Percentiles rank a stretch among this genome's conserved stretches.
These are phyloP conservation scores for Alternaria panax DNA, from an alignment of 2,329 filamentous ascomycete species.

Conservation along the genomic window DNA sequence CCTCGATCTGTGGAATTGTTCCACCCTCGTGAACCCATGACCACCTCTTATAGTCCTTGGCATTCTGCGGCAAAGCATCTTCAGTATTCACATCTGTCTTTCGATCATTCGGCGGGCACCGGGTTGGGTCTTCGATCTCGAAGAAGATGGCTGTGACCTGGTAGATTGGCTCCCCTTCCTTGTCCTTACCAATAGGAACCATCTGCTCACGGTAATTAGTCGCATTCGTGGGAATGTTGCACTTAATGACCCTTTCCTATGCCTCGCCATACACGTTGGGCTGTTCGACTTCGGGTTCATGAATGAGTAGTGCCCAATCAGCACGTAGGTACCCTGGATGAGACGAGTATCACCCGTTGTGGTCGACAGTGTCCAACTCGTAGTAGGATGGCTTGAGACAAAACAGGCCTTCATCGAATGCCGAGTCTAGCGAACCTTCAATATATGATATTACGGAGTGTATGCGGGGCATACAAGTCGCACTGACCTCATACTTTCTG, in stretches of 20 bases:
- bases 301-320: background rate
- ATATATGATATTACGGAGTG: background rate
- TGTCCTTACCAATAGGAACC: background rate
- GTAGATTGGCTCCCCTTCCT: background rate
- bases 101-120: conserved; percentile 1
- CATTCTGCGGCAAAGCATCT: background rate
- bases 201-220: background rate
- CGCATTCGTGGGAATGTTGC: background rate
- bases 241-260: background rate
- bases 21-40: background rate
- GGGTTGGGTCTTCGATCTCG: conserved; percentile 3
- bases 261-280: background rate
- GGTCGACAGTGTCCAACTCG: background rate
- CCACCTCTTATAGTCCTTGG: background rate
- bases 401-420: background rate
- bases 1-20: background rate
- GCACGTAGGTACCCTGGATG: conserved; percentile 5
- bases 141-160: background rate
- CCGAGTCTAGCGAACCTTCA: background rate
- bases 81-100: background rate
- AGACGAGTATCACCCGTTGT: conserved; percentile 6
- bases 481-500: background rate
- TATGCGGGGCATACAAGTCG: background rate
- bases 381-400: background rate
- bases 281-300: background rate